Evolutionary conservation across 305 asterid species (phyloP), one percentile per base, ranked within the genome.

Genomic region (Fraxinus angustifolia): DNA sequence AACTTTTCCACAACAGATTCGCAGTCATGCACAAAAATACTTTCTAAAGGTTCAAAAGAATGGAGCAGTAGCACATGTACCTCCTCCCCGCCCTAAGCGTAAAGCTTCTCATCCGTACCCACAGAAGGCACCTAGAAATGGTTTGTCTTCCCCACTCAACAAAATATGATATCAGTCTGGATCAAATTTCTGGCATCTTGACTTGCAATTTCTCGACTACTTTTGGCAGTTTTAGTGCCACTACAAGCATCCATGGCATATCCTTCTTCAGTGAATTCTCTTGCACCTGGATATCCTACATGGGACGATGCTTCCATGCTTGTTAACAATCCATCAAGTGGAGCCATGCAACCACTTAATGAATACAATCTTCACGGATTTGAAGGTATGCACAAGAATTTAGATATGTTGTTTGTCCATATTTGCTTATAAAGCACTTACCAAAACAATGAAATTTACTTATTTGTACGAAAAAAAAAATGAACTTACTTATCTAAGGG

Each of bases 81-180:
- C 99, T 72, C 99, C 99, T 50, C 99, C 99, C 83, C 99, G 98
- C 78, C 99, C 99, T n/a, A 95, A 95, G 91, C 96, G 99, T 75
- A 95, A 95, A 92, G 96, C 99, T 26, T 76, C 97, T 86, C 99
- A 95, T 88, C 98, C 99, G 45, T 95, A 95, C 85, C 99, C 99
- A 4, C 99, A 95, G 80, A 95, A 95, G 90, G 99, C 99, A 68
- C 90, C 91, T n/a, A 93, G 94, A 91, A 92, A 91, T 84, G 98
- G 99, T 95, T n/a, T 80, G 91, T 83, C 70, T 73, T 23, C 38
- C 42, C 75, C 14, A 62, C 80, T 79, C 53, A 48, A 74, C 36
- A 65, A 35, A 62, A 74, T 16, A 53, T 11, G 45, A 76, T 72
- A 53, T 70, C 14, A n/a, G 33, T 34, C 77, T 53, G 45, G 58